A percentile compares a stretch with the other conserved stretches of the same genome.
phyloP scores from a whole-genome alignment of 225 moss, liverwort and hornwort genomes.

The Sphagnum tenellum region DNA sequence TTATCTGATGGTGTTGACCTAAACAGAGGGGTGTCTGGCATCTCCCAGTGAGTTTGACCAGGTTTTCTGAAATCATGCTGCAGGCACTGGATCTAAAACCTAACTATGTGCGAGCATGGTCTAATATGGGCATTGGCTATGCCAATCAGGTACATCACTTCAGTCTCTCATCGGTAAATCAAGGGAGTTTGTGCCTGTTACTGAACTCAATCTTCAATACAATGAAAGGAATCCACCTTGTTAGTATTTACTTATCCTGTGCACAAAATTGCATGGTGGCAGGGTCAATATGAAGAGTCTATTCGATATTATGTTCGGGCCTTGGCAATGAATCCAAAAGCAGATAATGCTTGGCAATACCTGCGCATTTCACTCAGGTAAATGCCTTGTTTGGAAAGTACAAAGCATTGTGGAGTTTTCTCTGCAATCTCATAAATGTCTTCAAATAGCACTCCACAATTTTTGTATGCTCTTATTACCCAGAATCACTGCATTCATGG shows the following conservation, averaged over 20 bases:
- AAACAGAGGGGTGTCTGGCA: too few relatives aligned
- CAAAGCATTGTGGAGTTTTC: background rate
- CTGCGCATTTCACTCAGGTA: constrained; percentile 89
- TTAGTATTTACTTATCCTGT: background rate
- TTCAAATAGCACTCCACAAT: too few relatives aligned
- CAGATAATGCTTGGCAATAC: constrained; percentile 96
- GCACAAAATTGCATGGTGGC: constrained; percentile 8
- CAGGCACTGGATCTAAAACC: constrained; percentile 94
- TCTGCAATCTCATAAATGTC: too few relatives aligned
- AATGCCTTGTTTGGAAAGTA: too few relatives aligned
- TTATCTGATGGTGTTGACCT: too few relatives aligned
- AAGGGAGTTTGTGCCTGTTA: background rate
- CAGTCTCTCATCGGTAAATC: too few relatives aligned
- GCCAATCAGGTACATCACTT: constrained; percentile 69
- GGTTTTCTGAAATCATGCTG: constrained; percentile 7
- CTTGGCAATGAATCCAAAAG: constrained; percentile 89
- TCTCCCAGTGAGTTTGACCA: too few relatives aligned
- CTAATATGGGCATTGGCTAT: constrained; percentile 98
- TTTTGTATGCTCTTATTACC: background rate
- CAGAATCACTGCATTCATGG: too few relatives aligned
- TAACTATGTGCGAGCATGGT: constrained; percentile 97
- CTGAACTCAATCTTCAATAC: too few relatives aligned
- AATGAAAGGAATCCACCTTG: too few relatives aligned
- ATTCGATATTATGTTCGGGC: constrained; percentile 90
- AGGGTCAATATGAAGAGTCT: constrained; percentile 94